Evolutionary conservation across 805 yeast species (phyloP), one percentile per base, ranked within the genome.

Genomic region (Tetrapisispora fleetii): DNA sequence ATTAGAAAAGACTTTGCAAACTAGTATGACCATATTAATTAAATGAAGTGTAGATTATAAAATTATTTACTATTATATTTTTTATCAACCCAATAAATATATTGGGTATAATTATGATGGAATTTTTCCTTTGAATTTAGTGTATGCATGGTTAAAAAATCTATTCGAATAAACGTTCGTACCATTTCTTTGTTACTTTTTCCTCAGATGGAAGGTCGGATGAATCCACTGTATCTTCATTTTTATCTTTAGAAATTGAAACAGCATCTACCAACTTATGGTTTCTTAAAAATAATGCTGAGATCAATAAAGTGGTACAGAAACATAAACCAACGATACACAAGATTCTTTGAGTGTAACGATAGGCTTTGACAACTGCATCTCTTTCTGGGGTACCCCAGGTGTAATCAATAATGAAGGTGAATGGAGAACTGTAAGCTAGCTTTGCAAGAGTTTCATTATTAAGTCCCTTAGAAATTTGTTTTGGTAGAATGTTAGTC

Each of bases 361-460:
- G 72, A 64, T 82, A 83, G 0, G 84, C 77, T 35, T 52, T 60
- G 5, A 79, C 81, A 36, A 80, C 72, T 1, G 72, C 77, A 9
- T 58, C 60, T 63, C 89, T 74, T 51, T 72, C 79, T 8, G 78
- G 73, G 1, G 85, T 68, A 1, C 78, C 85, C 83, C 84, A 78
- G 3, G 78, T 65, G 58, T 80, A 71, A 0, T 59, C 58, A 2
- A 58, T 43, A 30, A 78, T 71, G 53, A 76, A 79, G 0, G 70
- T 64, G 53, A 70, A 70, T 24, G 87, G 87, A 14, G 71, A 60
- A 6, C 70, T 69, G 54, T 78, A 80, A 5, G 80, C 80, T 3
- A 48, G 45, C 0, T 67, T 57, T 11, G 73, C 73, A 9, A 71
- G 50, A 19, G 58, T 51, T 2, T 63, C 39, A 46, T 67, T 58